Percentiles rank a stretch among this genome's conserved stretches.
Evolutionary conservation across 495 filamentous ascomycete genomes (phyloP).

Genomic region (Ascobolus immersus): DNA sequence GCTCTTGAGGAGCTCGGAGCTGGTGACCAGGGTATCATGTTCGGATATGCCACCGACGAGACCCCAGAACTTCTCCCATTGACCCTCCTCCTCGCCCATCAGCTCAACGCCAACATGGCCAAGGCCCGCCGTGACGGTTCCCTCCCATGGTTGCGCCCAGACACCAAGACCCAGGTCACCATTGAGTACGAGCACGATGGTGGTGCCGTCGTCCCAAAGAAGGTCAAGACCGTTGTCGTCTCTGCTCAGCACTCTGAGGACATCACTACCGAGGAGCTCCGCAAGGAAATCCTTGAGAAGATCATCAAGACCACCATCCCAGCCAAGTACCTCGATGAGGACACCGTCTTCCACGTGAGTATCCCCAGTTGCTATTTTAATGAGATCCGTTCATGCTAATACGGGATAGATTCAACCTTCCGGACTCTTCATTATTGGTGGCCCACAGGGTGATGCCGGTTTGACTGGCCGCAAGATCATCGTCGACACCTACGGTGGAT

Average conservation of each 20-base stretch:
- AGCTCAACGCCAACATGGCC: constrained; percentile 82
- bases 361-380: not conserved
- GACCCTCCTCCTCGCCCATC: constrained; percentile 78
- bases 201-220: constrained; percentile 71
- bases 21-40: constrained; percentile 99
- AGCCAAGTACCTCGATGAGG: constrained; percentile 67
- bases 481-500: constrained; percentile 98
- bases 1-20: constrained; percentile 92
- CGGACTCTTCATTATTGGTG: constrained; percentile 95
- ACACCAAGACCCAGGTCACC: constrained; percentile 99
- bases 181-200: constrained; percentile 93
- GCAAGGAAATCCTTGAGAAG: constrained; percentile 91
- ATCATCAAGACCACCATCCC: constrained; percentile 88
- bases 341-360: constrained; percentile 75
- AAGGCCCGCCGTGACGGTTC: constrained; percentile 60
- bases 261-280: constrained; percentile 76
- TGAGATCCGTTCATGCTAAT: constrained; percentile 12
- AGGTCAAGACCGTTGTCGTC: constrained; percentile 92
- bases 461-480: constrained; percentile 99
- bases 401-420: constrained; percentile 64
- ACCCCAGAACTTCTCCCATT: constrained; percentile 90
- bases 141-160: constrained; percentile 83
- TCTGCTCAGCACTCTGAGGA: constrained; percentile 78
- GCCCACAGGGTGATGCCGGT: constrained; percentile 95
- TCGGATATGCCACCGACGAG: constrained; percentile 98